These are phyloP conservation scores for Asterella californica DNA, from an alignment of 225 moss, liverwort and hornwort species.

Conservation along the genomic window DNA sequence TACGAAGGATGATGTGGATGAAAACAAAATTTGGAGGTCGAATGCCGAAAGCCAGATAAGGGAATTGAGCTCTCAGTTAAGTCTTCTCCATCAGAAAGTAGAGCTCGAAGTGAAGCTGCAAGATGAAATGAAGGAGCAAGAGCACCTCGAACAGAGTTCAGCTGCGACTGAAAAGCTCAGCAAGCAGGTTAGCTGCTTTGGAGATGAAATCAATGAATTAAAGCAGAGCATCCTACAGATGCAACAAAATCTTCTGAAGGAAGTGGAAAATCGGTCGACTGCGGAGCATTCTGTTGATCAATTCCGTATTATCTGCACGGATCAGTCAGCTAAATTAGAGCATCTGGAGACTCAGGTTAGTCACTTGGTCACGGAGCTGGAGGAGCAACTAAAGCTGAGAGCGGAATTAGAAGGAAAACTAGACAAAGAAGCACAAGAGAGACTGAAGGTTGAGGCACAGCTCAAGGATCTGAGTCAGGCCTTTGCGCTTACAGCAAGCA, in stretches of 20 bases:
- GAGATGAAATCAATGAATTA: constrained; percentile 29
- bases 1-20: not conserved
- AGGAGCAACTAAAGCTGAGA: constrained; percentile 49
- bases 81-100: constrained; percentile 35
- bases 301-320: constrained; percentile 37
- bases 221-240: constrained; percentile 36
- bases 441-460: constrained; percentile 35
- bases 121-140: constrained; percentile 17
- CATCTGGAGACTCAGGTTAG: constrained; percentile 48
- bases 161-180: constrained; percentile 24
- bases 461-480: constrained; percentile 31
- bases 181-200: constrained; percentile 35
- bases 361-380: constrained; percentile 36
- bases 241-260: constrained; percentile 23
- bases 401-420: constrained; percentile 44
- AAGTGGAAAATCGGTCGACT: constrained; percentile 18
- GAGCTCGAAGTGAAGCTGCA: constrained; percentile 34
- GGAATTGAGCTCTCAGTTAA: constrained; percentile 39
- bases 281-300: constrained; percentile 37
- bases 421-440: constrained; percentile 47
- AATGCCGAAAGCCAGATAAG: constrained; percentile 36
- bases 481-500: constrained; percentile 23
- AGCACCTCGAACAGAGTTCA: constrained; percentile 14
- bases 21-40: constrained; percentile 14
- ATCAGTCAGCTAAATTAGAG: constrained; percentile 46